Base-by-base conservation (phyloP, 257 asterid species). In the Craterostigma plantagineum region DNA sequence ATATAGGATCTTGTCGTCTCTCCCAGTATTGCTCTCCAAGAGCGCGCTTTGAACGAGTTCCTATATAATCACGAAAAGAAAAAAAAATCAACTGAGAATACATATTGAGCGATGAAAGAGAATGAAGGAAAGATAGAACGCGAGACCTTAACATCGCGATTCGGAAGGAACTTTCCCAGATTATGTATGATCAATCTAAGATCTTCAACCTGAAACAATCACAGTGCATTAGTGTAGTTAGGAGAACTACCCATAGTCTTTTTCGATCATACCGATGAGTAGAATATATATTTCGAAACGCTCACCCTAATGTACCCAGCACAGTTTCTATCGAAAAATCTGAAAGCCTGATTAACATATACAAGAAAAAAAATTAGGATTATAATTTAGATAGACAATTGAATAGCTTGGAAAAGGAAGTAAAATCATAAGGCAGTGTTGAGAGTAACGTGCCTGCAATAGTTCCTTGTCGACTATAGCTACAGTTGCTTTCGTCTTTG, bases 281-380 rank as follows among this genome's bases (percentile, higher is more conserved):
- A 55, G 48, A 34, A 48, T 2, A 23, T 2, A 23, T 23, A 23
- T 2, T 23, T 23, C 6, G 30, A 23, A 23, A 23, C 6, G 48
- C 63, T 71, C 62, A 82, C 98, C 81, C 86, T 77, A 34, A 90
- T 40, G 61, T 74, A 68, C 51, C 98, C 98, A 46, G 61, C 81
- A 35, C 93, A 86, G 55, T 77, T 90, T 18, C 95, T 77, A 40
- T 90, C 98, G 58, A 90, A 87, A 59, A 90, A 90, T 67, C 95
- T 79, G 74, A 90, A 90, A 55, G 98, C 98, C 95, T 85, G 78
- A 56, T 40, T 39, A 45, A 16, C 5, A 7, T 46, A 51, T 39
- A 51, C 10, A 4, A 9, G 49, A 35, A 45, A 59, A 50, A 34
- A 30, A 37, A 34, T 12, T 7, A 64, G 43, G 14, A n/a, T 30